phyloP scores from a whole-genome alignment of 2,329 filamentous ascomycete genomes.

The Lomentospora prolificans region DNA sequence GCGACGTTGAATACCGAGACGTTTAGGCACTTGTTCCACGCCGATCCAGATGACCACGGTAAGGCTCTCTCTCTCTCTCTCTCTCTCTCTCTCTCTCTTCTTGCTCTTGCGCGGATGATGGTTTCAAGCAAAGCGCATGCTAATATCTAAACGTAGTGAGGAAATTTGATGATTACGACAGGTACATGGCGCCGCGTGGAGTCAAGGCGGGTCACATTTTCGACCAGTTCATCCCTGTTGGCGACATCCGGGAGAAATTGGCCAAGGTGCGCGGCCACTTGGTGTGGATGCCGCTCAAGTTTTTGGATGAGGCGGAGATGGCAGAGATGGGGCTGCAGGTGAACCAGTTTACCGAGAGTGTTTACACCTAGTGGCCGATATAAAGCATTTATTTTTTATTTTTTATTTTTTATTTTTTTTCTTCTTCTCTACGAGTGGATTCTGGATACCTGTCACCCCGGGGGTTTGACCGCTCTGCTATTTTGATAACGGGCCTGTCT shows the following conservation, averaged over 20 bases:
- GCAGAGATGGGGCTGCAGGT: slow-evolving; percentile 80
- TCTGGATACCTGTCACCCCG: not conserved
- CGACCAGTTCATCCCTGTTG: slow-evolving; percentile 63
- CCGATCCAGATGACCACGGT: slow-evolving; percentile 81
- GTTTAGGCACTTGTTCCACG: slow-evolving; percentile 74
- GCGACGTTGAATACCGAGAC: slow-evolving; percentile 64
- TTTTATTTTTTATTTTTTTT: not conserved
- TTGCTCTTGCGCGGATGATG: slow-evolving; percentile 11
- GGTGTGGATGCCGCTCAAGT: slow-evolving; percentile 92
- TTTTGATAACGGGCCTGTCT: not conserved
- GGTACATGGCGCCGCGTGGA: slow-evolving; percentile 59
- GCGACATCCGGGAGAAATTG: slow-evolving; percentile 65
- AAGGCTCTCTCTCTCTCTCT: slow-evolving; percentile 18
- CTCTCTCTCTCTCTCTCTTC: not conserved
- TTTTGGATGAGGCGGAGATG: slow-evolving; percentile 76
- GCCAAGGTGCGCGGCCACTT: slow-evolving; percentile 77
- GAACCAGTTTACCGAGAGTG: slow-evolving; percentile 78
- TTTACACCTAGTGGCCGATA: slow-evolving; percentile 52
- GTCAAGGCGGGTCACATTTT: slow-evolving; percentile 81
- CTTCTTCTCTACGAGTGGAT: not conserved
- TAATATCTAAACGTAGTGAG: slow-evolving; percentile 43
- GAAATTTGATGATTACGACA: slow-evolving; percentile 83
- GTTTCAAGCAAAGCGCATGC: not conserved
- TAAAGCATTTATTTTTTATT: not conserved
- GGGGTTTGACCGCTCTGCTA: not conserved